phyloP scores from a whole-genome alignment of 441 rosid genomes.

The Jatropha podagrica region DNA sequence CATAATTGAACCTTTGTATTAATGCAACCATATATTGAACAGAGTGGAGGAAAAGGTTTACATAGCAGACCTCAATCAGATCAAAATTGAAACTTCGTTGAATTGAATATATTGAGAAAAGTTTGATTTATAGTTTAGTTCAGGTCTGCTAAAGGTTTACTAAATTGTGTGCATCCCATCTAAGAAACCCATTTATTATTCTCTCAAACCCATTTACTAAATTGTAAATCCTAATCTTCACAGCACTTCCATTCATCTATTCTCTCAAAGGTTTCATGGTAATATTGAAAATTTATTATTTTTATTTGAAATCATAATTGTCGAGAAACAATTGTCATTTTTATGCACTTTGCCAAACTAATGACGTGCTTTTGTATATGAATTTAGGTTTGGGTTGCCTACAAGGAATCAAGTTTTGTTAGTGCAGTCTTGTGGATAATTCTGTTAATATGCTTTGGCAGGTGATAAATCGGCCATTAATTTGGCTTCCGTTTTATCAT shows the following conservation, averaged over 20 bases:
- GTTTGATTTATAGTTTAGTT: too few species aligned
- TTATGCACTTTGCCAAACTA: not conserved
- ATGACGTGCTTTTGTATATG: slow-evolving; percentile 1
- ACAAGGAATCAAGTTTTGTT: slow-evolving; percentile 79
- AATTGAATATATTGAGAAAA: too few species aligned
- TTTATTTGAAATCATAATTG: not conserved
- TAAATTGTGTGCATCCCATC: too few species aligned
- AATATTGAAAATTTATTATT: not conserved
- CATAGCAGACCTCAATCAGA: too few species aligned
- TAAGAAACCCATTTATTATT: too few species aligned
- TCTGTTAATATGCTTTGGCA: slow-evolving; percentile 73
- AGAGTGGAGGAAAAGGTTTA: too few species aligned
- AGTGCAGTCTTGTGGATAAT: slow-evolving; percentile 61
- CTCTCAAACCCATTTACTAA: too few species aligned
- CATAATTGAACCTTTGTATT: too few species aligned
- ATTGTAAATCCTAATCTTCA: not conserved
- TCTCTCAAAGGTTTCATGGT: not conserved
- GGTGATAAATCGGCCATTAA: slow-evolving; percentile 38
- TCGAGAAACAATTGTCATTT: not conserved
- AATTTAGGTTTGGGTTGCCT: slow-evolving; percentile 76
- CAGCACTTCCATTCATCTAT: not conserved
- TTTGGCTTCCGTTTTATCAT: too few species aligned
- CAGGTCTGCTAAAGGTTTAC: too few species aligned
- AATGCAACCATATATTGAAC: too few species aligned
- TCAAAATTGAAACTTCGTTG: too few species aligned